These are phyloP conservation scores for Botrytis byssoidea DNA, from an alignment of 2,329 filamentous ascomycete genomes.

Conservation along the genomic window DNA sequence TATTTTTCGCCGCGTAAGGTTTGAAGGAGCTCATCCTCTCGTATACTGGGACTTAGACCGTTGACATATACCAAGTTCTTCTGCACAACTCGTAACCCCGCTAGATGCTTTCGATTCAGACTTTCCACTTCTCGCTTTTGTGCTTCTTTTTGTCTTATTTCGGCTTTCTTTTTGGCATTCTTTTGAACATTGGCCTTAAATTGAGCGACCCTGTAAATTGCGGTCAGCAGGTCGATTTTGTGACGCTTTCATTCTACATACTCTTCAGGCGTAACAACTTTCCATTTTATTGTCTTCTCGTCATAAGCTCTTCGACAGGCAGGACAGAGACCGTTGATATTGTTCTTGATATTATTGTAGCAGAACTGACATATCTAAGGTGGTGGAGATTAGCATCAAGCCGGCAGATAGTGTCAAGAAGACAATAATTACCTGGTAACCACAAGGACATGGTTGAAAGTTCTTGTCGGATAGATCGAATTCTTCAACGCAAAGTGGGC, in stretches of 20 bases:
- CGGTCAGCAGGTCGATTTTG: conserved; percentile 22
- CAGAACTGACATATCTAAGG: conserved; percentile 96
- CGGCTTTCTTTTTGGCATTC: conserved; percentile 88
- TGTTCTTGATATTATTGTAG: conserved; percentile 98
- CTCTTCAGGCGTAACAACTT: conserved; percentile 93
- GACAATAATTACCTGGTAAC: conserved; percentile 77
- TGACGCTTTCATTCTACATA: conserved; percentile 48
- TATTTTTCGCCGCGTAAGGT: conserved; percentile 89
- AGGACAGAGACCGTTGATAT: conserved; percentile 96
- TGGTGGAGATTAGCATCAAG: conserved; percentile 19
- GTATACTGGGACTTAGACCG: conserved; percentile 84
- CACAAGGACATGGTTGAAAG: conserved; percentile 94
- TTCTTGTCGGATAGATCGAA: conserved; percentile 97
- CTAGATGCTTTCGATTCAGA: conserved; percentile 91
- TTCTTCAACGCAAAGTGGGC: conserved; percentile 97
- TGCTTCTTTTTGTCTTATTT: conserved; percentile 85
- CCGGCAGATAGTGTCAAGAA: not conserved
- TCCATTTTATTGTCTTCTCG: conserved; percentile 96
- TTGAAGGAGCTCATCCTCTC: conserved; percentile 88
- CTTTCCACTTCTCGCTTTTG: conserved; percentile 96
- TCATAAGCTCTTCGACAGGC: conserved; percentile 94
- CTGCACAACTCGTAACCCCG: conserved; percentile 92
- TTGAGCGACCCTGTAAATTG: conserved; percentile 60
- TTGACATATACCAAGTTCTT: conserved; percentile 99
- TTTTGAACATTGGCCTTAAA: conserved; percentile 79